Evolutionary conservation across 176 grass and related monocot species (phyloP).

Genomic region (Eragrostis nindensis): DNA sequence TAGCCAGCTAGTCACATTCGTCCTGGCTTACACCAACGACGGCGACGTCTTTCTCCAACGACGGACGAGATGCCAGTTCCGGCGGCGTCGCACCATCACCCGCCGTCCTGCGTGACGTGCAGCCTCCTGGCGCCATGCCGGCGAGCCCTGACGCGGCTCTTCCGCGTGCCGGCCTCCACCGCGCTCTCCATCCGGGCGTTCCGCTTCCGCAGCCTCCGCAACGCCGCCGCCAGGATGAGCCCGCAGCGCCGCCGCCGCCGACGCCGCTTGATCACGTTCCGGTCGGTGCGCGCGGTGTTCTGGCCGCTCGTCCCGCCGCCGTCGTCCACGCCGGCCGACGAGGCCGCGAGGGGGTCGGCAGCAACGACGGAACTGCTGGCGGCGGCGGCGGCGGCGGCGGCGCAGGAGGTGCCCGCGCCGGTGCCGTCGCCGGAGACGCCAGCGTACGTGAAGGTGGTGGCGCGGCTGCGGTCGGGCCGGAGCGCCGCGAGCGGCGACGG

Average conservation of each 20-base stretch:
- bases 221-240: conserved; percentile 51
- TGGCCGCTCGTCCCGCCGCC: conserved; percentile 47
- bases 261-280: conserved; percentile 26
- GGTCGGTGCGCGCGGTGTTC: conserved; percentile 52
- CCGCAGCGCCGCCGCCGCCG: conserved; percentile 22
- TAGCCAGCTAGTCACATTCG: too few species aligned
- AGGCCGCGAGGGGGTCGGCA: not conserved
- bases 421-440: conserved; percentile 60
- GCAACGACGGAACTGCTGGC: not conserved
- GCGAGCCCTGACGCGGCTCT: conserved; percentile 46
- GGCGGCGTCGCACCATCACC: not conserved
- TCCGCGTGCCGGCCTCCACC: conserved; percentile 46
- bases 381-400: too few species aligned
- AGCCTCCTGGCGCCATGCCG: conserved; percentile 50
- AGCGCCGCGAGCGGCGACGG: not conserved
- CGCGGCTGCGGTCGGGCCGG: conserved; percentile 44
- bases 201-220: conserved; percentile 63
- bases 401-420: not conserved
- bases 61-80: not conserved
- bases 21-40: too few species aligned
- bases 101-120: conserved; percentile 47
- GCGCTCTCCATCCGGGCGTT: conserved; percentile 54
- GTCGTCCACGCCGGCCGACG: not conserved
- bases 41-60: not conserved
- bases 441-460: conserved; percentile 57